Evolutionary conservation across 768 basidiomycete genomes (phyloP).

Genomic region (Suillus tomentosus): DNA sequence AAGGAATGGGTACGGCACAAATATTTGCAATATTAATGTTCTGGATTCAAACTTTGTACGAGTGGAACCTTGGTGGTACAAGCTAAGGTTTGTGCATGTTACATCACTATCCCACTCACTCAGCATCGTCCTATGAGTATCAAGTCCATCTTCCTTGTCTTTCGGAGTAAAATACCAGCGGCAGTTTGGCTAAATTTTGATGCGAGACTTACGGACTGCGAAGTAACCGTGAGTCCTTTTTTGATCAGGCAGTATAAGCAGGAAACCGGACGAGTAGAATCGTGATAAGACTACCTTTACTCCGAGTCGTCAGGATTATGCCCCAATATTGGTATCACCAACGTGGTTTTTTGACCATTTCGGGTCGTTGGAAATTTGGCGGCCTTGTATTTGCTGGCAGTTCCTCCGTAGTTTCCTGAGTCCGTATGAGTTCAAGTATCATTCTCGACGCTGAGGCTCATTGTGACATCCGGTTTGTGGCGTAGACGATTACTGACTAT

Average conservation of each 20-base stretch:
- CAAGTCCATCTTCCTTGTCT: neutral
- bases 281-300: constrained; percentile 8
- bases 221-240: constrained; percentile 14
- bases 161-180: neutral
- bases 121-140: neutral
- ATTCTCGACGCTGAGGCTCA: neutral
- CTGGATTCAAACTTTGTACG: constrained; percentile 1
- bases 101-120: neutral
- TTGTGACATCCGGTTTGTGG: constrained; percentile 4
- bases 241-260: constrained; percentile 1
- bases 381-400: constrained; percentile 10
- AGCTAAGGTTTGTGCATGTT: neutral
- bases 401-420: constrained; percentile 8
- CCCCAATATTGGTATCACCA: neutral
- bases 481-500: constrained; percentile 6
- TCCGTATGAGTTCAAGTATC: constrained; percentile 6
- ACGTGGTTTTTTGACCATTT: constrained; percentile 9
- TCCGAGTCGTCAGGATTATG: neutral
- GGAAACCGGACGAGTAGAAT: constrained; percentile 6
- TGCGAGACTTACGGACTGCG: constrained; percentile 14
- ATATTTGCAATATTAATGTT: constrained; percentile 1
- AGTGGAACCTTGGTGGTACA: neutral
- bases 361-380: constrained; percentile 11
- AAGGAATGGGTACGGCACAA: neutral
- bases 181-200: constrained; percentile 5